Conservation (phyloP, 108 stramenopile genomes). For the Skeletonema potamos region DNA sequence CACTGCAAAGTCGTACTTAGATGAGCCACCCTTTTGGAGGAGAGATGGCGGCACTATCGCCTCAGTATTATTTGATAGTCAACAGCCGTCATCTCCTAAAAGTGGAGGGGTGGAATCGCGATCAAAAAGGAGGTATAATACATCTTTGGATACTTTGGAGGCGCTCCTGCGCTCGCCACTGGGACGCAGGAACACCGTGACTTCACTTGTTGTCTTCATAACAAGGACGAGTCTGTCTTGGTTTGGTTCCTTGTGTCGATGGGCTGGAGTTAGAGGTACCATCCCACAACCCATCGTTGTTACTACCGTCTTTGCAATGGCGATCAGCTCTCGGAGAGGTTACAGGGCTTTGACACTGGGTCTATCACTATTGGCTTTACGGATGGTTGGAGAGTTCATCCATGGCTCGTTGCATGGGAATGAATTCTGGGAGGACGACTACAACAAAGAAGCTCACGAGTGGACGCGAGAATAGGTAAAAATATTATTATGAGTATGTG, state of each 20-base stretch:
- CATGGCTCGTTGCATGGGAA: constrained; percentile 63
- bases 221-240: constrained; percentile 22
- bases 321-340: constrained; percentile 44
- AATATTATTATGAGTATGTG: not conserved
- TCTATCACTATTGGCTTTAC: constrained; percentile 54
- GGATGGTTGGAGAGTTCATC: constrained; percentile 67
- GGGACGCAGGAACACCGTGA: constrained; percentile 28
- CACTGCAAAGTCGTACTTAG: constrained; percentile 10
- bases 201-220: constrained; percentile 30
- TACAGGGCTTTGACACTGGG: constrained; percentile 38
- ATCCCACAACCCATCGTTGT: constrained; percentile 75
- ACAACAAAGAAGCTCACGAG: constrained; percentile 12
- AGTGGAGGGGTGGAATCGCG: not conserved
- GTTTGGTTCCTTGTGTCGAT: constrained; percentile 50
- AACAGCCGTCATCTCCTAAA: not conserved
- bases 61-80: constrained; percentile 38
- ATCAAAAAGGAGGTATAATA: constrained; percentile 1
- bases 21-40: constrained; percentile 42
- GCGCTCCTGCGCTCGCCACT: constrained; percentile 29
- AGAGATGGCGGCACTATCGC: constrained; percentile 30
- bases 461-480: constrained; percentile 12
- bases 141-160: constrained; percentile 1
- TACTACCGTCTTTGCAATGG: constrained; percentile 36
- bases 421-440: constrained; percentile 65
- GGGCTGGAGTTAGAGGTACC: constrained; percentile 69